phyloP scores from a whole-genome alignment of 1,139 yeast species.

The Suhomyces ambrosiae region DNA sequence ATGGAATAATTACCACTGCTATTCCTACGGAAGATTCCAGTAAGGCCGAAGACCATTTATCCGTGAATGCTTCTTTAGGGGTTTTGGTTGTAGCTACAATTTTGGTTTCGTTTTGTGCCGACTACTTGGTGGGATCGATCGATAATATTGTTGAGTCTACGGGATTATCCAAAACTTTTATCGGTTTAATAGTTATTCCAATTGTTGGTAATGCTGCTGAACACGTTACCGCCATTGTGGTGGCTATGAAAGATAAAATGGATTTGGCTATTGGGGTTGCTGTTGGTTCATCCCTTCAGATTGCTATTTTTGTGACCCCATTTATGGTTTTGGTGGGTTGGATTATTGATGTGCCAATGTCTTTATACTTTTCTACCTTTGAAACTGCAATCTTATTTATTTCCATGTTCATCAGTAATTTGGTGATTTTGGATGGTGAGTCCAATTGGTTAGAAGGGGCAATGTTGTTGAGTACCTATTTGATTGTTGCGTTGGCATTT shows the following conservation, averaged over 20 bases:
- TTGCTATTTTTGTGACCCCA: conserved; percentile 93
- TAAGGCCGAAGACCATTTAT: conserved; percentile 36
- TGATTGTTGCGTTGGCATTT: conserved; percentile 86
- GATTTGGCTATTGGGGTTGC: conserved; percentile 97
- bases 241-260: conserved; percentile 96
- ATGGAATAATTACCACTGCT: conserved; percentile 36
- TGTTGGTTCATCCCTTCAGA: conserved; percentile 94
- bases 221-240: conserved; percentile 93
- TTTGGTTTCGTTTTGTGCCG: conserved; percentile 90
- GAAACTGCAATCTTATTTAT: conserved; percentile 91
- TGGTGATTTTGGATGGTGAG: conserved; percentile 89
- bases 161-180: conserved; percentile 90
- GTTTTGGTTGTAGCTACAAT: conserved; percentile 67
- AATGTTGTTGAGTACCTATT: conserved; percentile 83
- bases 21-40: conserved; percentile 35
- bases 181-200: conserved; percentile 90
- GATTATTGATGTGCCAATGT: conserved; percentile 89
- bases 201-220: conserved; percentile 99
- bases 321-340: conserved; percentile 92
- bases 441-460: conserved; percentile 97
- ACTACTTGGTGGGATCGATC: conserved; percentile 87
- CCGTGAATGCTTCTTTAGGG: conserved; percentile 43
- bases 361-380: conserved; percentile 85
- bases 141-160: conserved; percentile 82
- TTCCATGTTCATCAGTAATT: conserved; percentile 84